Evolutionary conservation across 805 yeast genomes (phyloP).

Genomic region (Spathaspora arborariae): DNA sequence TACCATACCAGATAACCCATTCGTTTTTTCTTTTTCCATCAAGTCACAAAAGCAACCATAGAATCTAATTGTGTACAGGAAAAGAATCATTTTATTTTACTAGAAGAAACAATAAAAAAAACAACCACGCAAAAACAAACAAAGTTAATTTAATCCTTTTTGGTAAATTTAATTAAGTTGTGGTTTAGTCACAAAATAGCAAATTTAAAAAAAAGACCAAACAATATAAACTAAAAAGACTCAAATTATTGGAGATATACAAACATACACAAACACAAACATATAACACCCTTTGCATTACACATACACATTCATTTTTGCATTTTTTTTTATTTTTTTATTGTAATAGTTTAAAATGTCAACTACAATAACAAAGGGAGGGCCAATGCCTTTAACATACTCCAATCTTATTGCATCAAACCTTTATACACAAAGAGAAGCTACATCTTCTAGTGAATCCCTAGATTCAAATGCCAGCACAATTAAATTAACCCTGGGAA

Average conservation of each 20-base stretch:
- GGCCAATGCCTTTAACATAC: conserved; percentile 5
- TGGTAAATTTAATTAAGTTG: background rate
- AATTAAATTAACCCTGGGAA: conserved; percentile 4
- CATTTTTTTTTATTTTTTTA: background rate
- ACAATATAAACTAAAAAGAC: background rate
- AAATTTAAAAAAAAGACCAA: background rate
- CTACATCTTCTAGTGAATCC: conserved; percentile 5
- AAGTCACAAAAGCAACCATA: background rate
- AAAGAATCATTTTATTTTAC: background rate
- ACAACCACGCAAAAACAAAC: background rate
- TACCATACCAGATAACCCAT: background rate
- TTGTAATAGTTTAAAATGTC: conserved; percentile 1
- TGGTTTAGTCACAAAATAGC: background rate
- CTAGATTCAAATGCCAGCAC: conserved; percentile 5
- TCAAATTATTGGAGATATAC: background rate
- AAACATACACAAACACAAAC: background rate
- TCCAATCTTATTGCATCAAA: conserved; percentile 5
- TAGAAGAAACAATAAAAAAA: background rate
- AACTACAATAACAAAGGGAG: conserved; percentile 2
- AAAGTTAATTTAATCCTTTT: background rate
- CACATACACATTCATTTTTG: background rate
- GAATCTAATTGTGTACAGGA: background rate
- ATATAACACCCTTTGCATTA: background rate
- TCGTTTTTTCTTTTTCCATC: background rate
- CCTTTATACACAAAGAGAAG: conserved; percentile 1